These are phyloP conservation scores for Ogataea glucozyma DNA, from an alignment of 805 yeast species.

Conservation along the genomic window DNA sequence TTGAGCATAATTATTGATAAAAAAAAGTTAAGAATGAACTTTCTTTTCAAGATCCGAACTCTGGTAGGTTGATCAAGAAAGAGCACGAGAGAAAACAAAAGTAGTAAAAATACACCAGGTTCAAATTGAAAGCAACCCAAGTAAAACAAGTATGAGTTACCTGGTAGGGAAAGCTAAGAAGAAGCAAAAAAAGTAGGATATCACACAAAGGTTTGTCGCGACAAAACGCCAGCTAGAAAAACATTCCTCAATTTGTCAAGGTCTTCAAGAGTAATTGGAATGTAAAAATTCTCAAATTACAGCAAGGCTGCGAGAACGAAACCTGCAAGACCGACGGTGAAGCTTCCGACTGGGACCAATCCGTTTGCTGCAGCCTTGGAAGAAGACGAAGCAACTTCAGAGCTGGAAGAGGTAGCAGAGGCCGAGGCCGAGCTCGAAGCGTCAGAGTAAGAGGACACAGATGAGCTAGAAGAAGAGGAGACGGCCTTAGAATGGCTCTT, in stretches of 20 bases:
- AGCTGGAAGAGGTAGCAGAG: slow-evolving; percentile 24
- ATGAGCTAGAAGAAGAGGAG: slow-evolving; percentile 10
- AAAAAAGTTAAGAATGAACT: not conserved
- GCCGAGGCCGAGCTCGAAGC: slow-evolving; percentile 16
- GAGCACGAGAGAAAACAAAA: not conserved
- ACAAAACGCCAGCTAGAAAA: not conserved
- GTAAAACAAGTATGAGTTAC: not conserved
- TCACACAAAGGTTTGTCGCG: slow-evolving; percentile 5
- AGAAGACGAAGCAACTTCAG: slow-evolving; percentile 30
- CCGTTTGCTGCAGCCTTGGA: slow-evolving; percentile 36
- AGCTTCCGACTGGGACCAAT: slow-evolving; percentile 33
- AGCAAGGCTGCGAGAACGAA: slow-evolving; percentile 39
- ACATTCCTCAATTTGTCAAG: no score
- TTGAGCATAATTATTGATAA: not conserved
- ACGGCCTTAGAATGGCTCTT: slow-evolving; percentile 4
- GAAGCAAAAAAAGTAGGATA: not conserved
- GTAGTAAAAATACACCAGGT: not conserved
- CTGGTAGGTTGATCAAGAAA: not conserved
- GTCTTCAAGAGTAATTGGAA: slow-evolving; percentile 10
- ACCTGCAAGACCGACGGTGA: slow-evolving; percentile 38
- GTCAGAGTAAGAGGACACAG: slow-evolving; percentile 11
- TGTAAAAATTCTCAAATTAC: slow-evolving; percentile 22
- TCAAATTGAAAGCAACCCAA: not conserved
- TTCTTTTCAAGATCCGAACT: not conserved
- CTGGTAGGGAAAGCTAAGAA: not conserved